Evolutionary conservation across 768 basidiomycete genomes (phyloP).

Genomic region (Russula foetens): DNA sequence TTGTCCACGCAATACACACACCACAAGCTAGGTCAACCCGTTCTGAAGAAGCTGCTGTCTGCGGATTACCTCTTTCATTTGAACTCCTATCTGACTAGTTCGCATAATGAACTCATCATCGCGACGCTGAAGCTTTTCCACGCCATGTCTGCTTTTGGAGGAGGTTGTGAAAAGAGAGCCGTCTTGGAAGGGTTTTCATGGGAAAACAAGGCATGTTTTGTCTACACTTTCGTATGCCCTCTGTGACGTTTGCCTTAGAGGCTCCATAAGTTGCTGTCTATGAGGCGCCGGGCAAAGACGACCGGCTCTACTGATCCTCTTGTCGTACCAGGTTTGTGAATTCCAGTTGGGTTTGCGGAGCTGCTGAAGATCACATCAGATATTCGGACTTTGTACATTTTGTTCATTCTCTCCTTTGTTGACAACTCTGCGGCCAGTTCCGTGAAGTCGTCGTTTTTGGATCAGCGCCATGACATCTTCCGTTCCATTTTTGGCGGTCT

Average conservation of each 20-base stretch:
- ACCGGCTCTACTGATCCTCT: constrained; percentile 35
- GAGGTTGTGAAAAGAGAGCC: constrained; percentile 54
- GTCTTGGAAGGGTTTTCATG: constrained; percentile 67
- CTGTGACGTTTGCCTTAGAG: constrained; percentile 33
- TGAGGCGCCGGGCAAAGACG: constrained; percentile 55
- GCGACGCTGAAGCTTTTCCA: constrained; percentile 58
- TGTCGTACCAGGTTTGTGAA: constrained; percentile 46
- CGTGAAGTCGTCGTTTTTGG: constrained; percentile 58
- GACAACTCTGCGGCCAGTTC: constrained; percentile 37
- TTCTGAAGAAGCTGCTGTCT: constrained; percentile 53
- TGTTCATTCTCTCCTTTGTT: constrained; percentile 69
- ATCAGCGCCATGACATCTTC: constrained; percentile 61
- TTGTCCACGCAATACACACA: constrained; percentile 62
- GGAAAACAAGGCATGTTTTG: constrained; percentile 57
- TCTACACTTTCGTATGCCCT: not conserved
- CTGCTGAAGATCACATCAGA: constrained; percentile 36
- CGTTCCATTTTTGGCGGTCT: constrained; percentile 68
- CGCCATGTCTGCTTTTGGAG: constrained; percentile 51
- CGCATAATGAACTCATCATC: constrained; percentile 58
- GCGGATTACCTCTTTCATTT: constrained; percentile 47
- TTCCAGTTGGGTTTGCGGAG: not conserved
- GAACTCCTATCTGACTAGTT: constrained; percentile 52
- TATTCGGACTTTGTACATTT: constrained; percentile 68
- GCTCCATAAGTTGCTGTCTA: constrained; percentile 56
- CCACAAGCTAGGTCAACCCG: constrained; percentile 52